Evolutionary conservation across 2,329 filamentous ascomycete species (phyloP).

Genomic region (Nemania serpens): DNA sequence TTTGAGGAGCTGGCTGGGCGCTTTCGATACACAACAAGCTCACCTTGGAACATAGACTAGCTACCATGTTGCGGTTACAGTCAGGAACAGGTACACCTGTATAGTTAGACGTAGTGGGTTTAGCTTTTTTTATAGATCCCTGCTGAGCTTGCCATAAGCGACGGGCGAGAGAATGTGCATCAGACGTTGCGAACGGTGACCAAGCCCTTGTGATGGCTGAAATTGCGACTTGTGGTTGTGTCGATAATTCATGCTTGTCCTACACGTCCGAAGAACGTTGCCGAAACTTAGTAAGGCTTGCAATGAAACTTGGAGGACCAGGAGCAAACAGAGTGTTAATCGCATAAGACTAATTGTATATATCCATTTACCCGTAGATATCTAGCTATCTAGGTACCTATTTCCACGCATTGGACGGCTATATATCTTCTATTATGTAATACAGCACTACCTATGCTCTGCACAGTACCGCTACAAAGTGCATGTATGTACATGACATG

Average conservation of each 20-base stretch:
- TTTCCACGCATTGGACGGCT: not conserved
- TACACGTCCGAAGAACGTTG: not conserved
- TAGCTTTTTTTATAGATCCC: no score
- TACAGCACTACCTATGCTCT: not conserved
- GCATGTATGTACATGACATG: no score
- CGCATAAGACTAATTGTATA: not conserved
- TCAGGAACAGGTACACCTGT: no score
- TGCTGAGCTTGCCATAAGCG: not conserved
- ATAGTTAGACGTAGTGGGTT: no score
- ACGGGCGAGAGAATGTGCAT: no score
- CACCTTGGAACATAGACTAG: no score
- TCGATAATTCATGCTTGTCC: constrained; percentile 7
- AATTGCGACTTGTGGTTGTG: not conserved
- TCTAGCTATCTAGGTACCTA: not conserved
- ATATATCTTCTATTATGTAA: not conserved
- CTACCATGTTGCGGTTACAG: no score
- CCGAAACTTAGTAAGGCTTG: not conserved
- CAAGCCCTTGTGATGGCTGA: constrained; percentile 8
- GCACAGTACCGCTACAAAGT: no score
- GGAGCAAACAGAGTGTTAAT: not conserved
- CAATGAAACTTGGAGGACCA: not conserved
- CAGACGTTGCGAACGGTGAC: not conserved
- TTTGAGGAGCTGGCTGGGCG: not conserved
- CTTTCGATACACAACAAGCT: not conserved
- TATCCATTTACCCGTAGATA: not conserved